phyloP scores from a whole-genome alignment of 192 early-diverging fungal species.

The Backusella morwellensis region DNA sequence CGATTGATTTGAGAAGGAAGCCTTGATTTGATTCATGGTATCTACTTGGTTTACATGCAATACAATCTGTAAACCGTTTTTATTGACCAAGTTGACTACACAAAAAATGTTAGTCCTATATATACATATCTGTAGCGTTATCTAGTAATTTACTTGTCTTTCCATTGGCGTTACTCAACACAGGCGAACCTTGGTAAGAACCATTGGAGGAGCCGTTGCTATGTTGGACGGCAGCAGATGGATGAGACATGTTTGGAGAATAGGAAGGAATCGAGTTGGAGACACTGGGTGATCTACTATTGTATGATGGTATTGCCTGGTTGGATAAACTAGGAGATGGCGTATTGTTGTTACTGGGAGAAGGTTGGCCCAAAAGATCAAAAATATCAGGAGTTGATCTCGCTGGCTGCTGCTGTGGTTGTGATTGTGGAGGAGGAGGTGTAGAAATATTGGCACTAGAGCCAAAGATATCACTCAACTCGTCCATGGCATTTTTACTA shows the following conservation, averaged over 20 bases:
- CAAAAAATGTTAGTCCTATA: neutral
- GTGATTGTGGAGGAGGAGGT: neutral
- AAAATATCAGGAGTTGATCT: neutral
- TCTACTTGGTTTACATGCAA: conserved; percentile 21
- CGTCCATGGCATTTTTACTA: conserved; percentile 11
- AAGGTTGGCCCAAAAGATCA: conserved; percentile 5
- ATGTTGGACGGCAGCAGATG: neutral
- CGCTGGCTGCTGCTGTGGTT: neutral
- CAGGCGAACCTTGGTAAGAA: neutral
- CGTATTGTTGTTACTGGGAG: neutral
- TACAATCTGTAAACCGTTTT: conserved; percentile 45
- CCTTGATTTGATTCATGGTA: conserved; percentile 20
- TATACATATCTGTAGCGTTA: neutral
- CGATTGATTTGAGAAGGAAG: conserved; percentile 45
- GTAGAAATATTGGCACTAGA: neutral
- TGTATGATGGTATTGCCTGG: neutral
- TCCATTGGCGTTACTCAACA: neutral
- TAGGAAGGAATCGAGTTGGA: neutral
- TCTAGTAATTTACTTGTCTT: neutral
- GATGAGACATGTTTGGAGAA: neutral
- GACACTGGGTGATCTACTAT: neutral
- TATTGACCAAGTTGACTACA: conserved; percentile 28
- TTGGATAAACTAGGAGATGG: neutral
- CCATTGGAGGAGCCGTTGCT: neutral
- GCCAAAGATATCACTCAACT: conserved; percentile 20